Evolutionary conservation across 371 early-diverging fungal genomes (phyloP).

Genomic region (Mucor velutinosus): DNA sequence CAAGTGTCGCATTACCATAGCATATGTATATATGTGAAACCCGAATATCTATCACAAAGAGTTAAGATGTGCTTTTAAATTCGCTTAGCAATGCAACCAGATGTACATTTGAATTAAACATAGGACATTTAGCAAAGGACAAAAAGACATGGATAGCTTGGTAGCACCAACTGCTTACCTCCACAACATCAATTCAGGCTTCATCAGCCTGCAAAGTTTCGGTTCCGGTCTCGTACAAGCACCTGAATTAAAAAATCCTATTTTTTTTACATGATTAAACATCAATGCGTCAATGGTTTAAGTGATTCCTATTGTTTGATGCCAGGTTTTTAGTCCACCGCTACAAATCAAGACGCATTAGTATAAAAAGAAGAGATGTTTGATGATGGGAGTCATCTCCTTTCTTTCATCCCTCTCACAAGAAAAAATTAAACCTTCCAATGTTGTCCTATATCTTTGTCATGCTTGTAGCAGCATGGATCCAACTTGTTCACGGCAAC

Average conservation of each 20-base stretch:
- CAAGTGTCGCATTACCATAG: background rate
- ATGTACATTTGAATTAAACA: no score
- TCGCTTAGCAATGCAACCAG: background rate
- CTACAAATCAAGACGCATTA: background rate
- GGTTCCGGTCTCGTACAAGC: no score
- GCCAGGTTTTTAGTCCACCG: background rate
- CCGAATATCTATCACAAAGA: background rate
- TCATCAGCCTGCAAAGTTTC: no score
- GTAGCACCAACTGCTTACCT: no score
- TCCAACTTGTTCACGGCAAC: background rate
- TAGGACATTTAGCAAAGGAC: no score
- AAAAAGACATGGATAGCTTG: no score
- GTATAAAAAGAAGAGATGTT: background rate
- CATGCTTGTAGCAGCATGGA: background rate
- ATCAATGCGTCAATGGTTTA: no score
- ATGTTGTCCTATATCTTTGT: no score
- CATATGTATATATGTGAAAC: background rate
- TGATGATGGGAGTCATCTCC: background rate
- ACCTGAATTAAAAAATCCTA: no score
- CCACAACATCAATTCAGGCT: no score
- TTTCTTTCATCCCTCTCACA: background rate
- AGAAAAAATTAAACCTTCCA: no score
- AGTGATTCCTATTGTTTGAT: background rate
- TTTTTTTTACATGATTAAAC: no score
- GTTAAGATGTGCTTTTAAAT: background rate